Conservation (phyloP, 805 yeast species). For the Saturnispora mendoncae region DNA sequence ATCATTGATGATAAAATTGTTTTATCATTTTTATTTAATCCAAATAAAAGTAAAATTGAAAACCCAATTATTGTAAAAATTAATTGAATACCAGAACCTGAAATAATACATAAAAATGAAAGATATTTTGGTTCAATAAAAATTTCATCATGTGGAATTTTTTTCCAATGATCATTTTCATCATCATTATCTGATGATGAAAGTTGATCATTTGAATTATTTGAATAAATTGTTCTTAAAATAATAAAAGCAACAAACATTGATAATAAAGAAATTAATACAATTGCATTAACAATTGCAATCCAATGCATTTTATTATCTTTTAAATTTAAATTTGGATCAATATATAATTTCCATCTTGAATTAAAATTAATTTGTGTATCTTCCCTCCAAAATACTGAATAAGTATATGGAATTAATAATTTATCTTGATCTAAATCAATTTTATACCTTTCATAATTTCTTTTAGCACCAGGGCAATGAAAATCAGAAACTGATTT, state of each 20-base stretch:
- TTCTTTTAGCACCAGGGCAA: constrained; percentile 69
- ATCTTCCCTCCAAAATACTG: constrained; percentile 87
- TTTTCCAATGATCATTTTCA: constrained; percentile 10
- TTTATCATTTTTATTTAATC: constrained; percentile 24
- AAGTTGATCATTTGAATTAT: constrained; percentile 22
- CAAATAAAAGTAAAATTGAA: constrained; percentile 46
- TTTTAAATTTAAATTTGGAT: constrained; percentile 31
- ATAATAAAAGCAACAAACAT: constrained; percentile 58
- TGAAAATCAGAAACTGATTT: constrained; percentile 56
- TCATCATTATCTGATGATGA: constrained; percentile 16
- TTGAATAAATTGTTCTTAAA: constrained; percentile 44
- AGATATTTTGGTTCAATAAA: constrained; percentile 43
- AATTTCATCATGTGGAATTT: constrained; percentile 34
- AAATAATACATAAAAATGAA: constrained; percentile 43
- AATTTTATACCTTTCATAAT: constrained; percentile 49
- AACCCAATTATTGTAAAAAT: constrained; percentile 57
- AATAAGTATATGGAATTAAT: constrained; percentile 67
- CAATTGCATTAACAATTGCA: constrained; percentile 62
- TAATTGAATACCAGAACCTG: constrained; percentile 70
- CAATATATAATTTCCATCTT: constrained; percentile 61
- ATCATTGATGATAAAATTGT: constrained; percentile 56
- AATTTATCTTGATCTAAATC: constrained; percentile 33
- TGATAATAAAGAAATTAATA: constrained; percentile 52
- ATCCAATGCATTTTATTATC: constrained; percentile 64
- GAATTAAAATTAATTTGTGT: constrained; percentile 50